Base-by-base conservation (phyloP, 2,329 filamentous ascomycete species). In the Alternaria ethzedia region DNA sequence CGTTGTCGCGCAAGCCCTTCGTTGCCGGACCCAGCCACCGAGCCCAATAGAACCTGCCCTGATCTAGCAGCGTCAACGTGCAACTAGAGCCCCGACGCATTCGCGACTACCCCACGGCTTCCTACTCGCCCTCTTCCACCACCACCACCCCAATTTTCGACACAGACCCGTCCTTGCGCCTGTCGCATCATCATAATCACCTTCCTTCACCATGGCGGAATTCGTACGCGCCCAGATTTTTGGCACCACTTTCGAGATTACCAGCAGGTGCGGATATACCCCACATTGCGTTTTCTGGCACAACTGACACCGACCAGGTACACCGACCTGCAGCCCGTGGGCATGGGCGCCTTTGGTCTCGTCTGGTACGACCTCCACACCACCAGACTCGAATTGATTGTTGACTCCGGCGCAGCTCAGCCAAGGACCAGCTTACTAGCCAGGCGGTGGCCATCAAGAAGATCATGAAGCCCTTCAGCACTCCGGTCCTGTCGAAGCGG, bases 381-480 rank as follows among this genome's bases (percentile, higher is more conserved):
- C 46, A 30, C 55, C 57, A 54, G 57, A 43, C 20, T 45, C 12
- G 2, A 17, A 51, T 26, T 20, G 41, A 58, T 56, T 49, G 63
- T 67, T 74, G 41, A 79, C 64, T 15, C 15, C 20, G 9, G 54
- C 61, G 57, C 80, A 98, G 95, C 83, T 98, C 96, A 69, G 96
- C 96, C 62, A 95, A 94, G 83, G 96, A 99, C 82, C 94, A 98
- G 85, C 93, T 99, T 82, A 98, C 96, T 64, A 92, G 89, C 80
- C 94, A 97, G 82, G 94, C 94, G 82, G 96, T 99, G 66, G 96
- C 96, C 63, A 94, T 99, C 80, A 99, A 99, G 88, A 99, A 99
- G 89, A 99, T 99, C 79, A 98, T 99, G 95, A 99, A 98, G 86
- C 96, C 96, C 10, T 99, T 99, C 84, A 97, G 94, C 86, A 99